Base-by-base conservation (phyloP, 78 protist species). In the Polysphondylium violaceum region DNA sequence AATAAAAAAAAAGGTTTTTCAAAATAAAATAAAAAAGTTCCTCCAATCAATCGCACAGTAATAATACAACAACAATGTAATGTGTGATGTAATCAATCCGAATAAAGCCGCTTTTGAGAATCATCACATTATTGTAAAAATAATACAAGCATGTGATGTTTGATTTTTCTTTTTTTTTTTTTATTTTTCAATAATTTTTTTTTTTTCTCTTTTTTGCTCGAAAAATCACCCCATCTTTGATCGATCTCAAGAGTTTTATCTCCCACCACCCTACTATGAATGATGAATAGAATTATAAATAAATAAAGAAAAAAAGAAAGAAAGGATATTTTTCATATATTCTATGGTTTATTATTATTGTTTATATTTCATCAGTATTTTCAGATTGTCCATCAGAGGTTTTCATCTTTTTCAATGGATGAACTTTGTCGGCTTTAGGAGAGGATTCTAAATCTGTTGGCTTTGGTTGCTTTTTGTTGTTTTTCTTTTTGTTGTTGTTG, bases 401-500 rank as follows among this genome's bases (percentile, higher is more conserved):
- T 65, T 38, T 38, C 73, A 35, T 51, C 73, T 38, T 38, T 65
- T 65, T n/a, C 4, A 16, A 12, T 61, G 35, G 71, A 25, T 60
- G 68, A 64, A 33, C 36, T 4, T 61, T 35, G 7, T 47, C 17
- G 9, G 25, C 68, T 31, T 33, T 61, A 47, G 11, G 11, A 47
- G 11, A 14, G 7, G 7, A 7, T 7, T 47, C 11, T 47, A 47
- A 19, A 17, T 35, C 31, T 60, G 41, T 31, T 60, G 25, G 25
- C n/a, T 60, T 60, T 23, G 23, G 23, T 36, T 35, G 19, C 23
- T 64, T 41, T 36, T 64, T 64, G 51, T 64, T 65, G 53, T 38
- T 64, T 23, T 63, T 63, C 38, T 63, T 63, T 33, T 63, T 63
- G 71, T 19, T 63, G 71, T 63, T 31, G 71, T 63, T 31, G 44